Evolutionary conservation across 768 basidiomycete genomes (phyloP), one percentile per base, ranked within the genome.

Genomic region (Harrya chromipes): DNA sequence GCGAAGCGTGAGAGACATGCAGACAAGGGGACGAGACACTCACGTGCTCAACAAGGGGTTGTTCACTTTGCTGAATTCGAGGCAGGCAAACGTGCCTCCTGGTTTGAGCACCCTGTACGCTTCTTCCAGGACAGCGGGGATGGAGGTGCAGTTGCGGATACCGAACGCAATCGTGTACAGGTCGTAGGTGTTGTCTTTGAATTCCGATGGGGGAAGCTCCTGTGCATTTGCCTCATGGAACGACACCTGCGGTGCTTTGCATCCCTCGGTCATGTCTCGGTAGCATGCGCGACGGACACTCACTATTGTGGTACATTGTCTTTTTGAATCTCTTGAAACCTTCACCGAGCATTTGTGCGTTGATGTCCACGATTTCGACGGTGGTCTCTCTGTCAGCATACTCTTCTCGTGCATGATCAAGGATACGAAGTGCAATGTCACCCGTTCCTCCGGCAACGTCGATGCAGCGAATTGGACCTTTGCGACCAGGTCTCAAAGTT

Each of bases 81-180:
- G 80, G 63, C 94, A 97, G 10, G 92, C 89, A 67, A 99, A 94
- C 10, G 82, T 88, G 43, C 93, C 97, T 49, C 97, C 97, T 0
- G 97, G 97, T 67, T 94, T 97, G 29, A 99, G 80, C 13, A 98
- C 94, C 20, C 97, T 82, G 68, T 95, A 73, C 2, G 97, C 97
- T 66, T 97, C 93, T 50, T 77, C 77, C 39, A 99, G 74, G 14
- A 93, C 97, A 20, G 82, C 84, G 1, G 89, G 87, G 50, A 97
- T 82, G 41, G 90, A 90, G 16, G 97, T 99, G 73, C 92, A 94
- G 65, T 99, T 99, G 34, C 97, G 81, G 58, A 98, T 98, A 21
- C 97, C 95, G 60, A 99, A 99, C 0, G 97, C 93, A 66, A 99
- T 97, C 23, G 97, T 99, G 73, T 99, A 99, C 16, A 97, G 74